Conservation (phyloP, 345 rosid genomes). For the Linum tenue region DNA sequence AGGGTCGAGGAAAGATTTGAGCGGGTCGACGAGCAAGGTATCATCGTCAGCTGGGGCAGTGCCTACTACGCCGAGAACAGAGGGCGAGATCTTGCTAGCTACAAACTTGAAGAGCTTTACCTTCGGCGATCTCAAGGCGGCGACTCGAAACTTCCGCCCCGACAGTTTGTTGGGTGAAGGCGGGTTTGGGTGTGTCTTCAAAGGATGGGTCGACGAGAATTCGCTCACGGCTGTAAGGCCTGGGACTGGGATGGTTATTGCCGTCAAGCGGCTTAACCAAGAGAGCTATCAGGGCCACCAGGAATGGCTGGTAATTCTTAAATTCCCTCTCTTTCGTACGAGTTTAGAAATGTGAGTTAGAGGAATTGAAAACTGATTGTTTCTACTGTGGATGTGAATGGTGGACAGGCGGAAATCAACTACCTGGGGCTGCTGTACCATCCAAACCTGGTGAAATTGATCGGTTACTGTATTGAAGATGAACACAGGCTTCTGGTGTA, state of each 20-base stretch:
- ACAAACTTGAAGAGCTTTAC: conserved; percentile 23
- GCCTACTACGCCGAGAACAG: conserved; percentile 22
- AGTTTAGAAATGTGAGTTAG: not conserved
- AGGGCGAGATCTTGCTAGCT: conserved; percentile 24
- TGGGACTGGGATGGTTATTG: conserved; percentile 25
- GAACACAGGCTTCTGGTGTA: conserved; percentile 25
- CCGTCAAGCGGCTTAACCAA: conserved; percentile 26
- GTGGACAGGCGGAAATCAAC: conserved; percentile 22
- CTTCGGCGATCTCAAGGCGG: conserved; percentile 21
- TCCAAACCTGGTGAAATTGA: conserved; percentile 26
- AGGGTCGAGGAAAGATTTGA: conserved; percentile 34
- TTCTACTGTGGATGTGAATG: not conserved
- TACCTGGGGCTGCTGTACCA: conserved; percentile 24
- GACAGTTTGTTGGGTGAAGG: conserved; percentile 29
- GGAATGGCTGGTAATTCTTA: conserved; percentile 27
- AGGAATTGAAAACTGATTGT: not conserved
- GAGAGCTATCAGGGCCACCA: conserved; percentile 31
- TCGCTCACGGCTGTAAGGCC: conserved; percentile 19
- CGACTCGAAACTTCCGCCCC: conserved; percentile 29
- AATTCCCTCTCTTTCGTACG: not conserved
- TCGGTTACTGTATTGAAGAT: conserved; percentile 27
- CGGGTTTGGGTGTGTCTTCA: conserved; percentile 30
- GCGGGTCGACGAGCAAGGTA: conserved; percentile 18
- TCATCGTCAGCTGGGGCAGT: conserved; percentile 13
- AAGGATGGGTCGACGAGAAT: conserved; percentile 31